Evolutionary conservation across 1,139 yeast genomes (phyloP), one percentile per base, ranked within the genome.

Genomic region (Magnusiomyces magnusii): DNA sequence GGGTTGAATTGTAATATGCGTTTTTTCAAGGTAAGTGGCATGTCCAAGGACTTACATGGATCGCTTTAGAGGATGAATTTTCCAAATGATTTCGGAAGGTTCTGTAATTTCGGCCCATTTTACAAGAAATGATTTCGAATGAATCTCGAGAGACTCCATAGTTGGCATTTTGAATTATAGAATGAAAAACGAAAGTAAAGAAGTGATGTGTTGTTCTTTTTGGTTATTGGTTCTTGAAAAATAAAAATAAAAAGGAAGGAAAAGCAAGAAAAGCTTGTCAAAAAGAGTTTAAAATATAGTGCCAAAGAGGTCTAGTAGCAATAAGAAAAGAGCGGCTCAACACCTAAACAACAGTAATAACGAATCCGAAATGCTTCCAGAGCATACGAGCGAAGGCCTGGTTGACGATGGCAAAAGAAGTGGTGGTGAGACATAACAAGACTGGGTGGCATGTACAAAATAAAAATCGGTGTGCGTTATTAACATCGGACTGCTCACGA

Each of bases 121-220:
- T 68, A 92, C 87, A 64, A 91, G 81, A 69, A 88, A 92, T 61
- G 93, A 87, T 70, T 89, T 87, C 57, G 95, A 86, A 67, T 92
- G 96, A 51, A 93, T 83, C 72, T 92, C 97, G 60, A 93, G 80
- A 1, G 92, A 85, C 72, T 91, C 97, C 95, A 87, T 87, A 1
- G 23, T 17, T 17, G 36, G 47, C 47, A 27, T 10, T 50, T 50
- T 9, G 13, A 3, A 47, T 10, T 3, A 3, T 23, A 24, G 21
- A 5, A 23, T 24, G 2, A 3, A 47, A 25, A 3, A 23, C 5
- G 31, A n/a, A n/a, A n/a, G n/a, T 7, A 47, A 9, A 25, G 34
- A 17, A 15, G 3, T 47, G 31, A 7, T 17, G 34, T 15, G 28
- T 28, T 23, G 51, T 17, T 9, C 25, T 21, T 24, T 21, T 21